Base-by-base conservation (phyloP, 148 eudicot species). In the Diospyros kaki region DNA sequence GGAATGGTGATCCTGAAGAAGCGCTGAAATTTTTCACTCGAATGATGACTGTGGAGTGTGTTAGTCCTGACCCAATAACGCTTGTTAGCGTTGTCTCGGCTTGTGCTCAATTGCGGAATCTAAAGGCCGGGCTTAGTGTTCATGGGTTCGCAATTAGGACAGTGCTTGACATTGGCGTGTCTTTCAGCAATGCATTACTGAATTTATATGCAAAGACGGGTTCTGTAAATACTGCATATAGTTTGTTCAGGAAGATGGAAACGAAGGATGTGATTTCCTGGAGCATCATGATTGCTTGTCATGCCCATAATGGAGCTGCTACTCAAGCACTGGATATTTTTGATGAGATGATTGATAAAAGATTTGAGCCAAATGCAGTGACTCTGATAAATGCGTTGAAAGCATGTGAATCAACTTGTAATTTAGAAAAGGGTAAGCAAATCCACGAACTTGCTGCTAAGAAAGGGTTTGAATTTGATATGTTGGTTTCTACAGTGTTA, bases 211-310 rank as follows among this genome's bases (percentile, higher is more conserved):
- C 78, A 55, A 83, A 83, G 59, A 61, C 75, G 2, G 83, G 86
- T n/a, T 61, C 69, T 53, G 65, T 83, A 2, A 69, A 63, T 40
- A 4, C 67, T 46, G 86, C 86, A 2, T 64, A n/a, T 51, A 73
- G 58, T 12, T 68, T 79, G 66, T 83, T 83, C 45, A 51, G 72
- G 56, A 46, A 8, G 44, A 83, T 83, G 86, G 69, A 43, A 51
- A 60, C 69, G 56, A 83, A 69, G 46, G 86, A 83, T 79, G 77
- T 73, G 53, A 83, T 83, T 58, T 79, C 86, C 11, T 83, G 86
- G 86, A 80, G 78, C 53, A 76, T 73, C 55, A 73, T 83, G 80
- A 76, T 83, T 63, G 59, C 80, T 39, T 79, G 82, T 69, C 79
- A 65, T 77, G 80, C 83, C 65, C 83, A 79, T 70, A 69, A 79